Conservation (phyloP, 805 yeast genomes). For the Phaffomyces opuntiae region DNA sequence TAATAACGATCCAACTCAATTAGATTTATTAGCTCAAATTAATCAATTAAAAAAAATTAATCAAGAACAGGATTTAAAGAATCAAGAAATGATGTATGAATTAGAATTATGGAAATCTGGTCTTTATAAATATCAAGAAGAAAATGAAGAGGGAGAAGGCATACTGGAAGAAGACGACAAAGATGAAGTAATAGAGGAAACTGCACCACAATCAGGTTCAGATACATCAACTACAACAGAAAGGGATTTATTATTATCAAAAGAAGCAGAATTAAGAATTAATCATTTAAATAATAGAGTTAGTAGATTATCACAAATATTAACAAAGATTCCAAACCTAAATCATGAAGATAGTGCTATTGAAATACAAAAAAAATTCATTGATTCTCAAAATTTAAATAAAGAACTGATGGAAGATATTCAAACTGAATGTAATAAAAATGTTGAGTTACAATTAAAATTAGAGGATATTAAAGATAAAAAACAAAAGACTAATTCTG, state of each 20-base stretch:
- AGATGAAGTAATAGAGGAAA: too few species aligned
- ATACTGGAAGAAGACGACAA: not conserved
- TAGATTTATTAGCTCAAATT: constrained; percentile 17
- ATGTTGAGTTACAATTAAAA: constrained; percentile 35
- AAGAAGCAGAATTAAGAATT: not conserved
- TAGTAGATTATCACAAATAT: constrained; percentile 10
- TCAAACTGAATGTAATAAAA: constrained; percentile 20
- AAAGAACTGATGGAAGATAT: constrained; percentile 20
- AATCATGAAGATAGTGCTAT: not conserved
- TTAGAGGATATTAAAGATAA: constrained; percentile 31
- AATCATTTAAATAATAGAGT: constrained; percentile 8
- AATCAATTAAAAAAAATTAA: constrained; percentile 15
- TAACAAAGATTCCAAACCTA: constrained; percentile 11
- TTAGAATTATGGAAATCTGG: constrained; percentile 21
- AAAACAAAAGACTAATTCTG: constrained; percentile 29
- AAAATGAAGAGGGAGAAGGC: not conserved
- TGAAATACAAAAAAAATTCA: constrained; percentile 4
- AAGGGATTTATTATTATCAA: not conserved
- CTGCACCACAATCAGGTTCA: not conserved
- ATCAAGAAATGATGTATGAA: constrained; percentile 15
- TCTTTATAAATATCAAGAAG: constrained; percentile 4
- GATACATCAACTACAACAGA: not conserved
- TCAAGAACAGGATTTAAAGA: constrained; percentile 11
- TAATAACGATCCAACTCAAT: constrained; percentile 30
- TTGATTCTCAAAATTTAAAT: constrained; percentile 17